Conservation (phyloP, 1,139 yeast species). For the Tardiomyces blankii region DNA sequence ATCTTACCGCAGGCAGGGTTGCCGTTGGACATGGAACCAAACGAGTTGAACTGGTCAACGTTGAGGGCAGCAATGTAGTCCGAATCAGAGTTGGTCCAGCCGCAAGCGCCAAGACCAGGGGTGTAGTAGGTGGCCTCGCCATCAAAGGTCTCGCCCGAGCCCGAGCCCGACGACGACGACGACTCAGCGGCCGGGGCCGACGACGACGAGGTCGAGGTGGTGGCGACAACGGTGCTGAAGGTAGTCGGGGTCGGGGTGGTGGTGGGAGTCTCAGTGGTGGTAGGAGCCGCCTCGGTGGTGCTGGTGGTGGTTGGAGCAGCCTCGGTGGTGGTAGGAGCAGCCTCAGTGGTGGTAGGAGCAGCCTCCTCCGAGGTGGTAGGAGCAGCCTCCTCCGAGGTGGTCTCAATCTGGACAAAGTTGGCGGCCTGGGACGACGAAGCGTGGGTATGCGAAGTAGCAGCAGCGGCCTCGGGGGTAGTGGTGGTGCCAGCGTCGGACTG, state of each 20-base stretch:
- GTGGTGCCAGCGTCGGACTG: conserved; percentile 9
- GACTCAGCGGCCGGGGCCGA: conserved; percentile 13
- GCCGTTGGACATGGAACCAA: conserved; percentile 27
- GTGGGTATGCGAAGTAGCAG: conserved; percentile 9
- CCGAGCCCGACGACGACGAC: conserved; percentile 18
- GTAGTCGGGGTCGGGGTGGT: conserved; percentile 2
- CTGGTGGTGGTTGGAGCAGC: conserved; percentile 2
- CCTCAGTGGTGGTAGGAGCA: conserved; percentile 4
- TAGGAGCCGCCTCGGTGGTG: conserved; percentile 3
- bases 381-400: conserved; percentile 4
- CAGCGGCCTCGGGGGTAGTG: conserved; percentile 6
- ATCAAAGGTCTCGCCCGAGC: conserved; percentile 17
- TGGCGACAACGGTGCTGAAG: conserved; percentile 4
- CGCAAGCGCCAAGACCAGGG: conserved; percentile 56
- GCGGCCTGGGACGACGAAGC: conserved; percentile 6
- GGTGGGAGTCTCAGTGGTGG: conserved; percentile 4
- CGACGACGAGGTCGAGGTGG: neutral
- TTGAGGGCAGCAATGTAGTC: conserved; percentile 38
- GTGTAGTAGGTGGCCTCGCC: conserved; percentile 55
- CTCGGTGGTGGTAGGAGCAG: conserved; percentile 3
- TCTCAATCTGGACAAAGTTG: conserved; percentile 3
- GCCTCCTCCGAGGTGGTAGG: conserved; percentile 4
- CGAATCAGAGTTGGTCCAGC: conserved; percentile 33
- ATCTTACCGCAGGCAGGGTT: conserved; percentile 40
- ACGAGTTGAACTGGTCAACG: conserved; percentile 22